These are phyloP conservation scores for Cadophora gregata DNA, from an alignment of 2,329 filamentous ascomycete species.

Conservation along the genomic window DNA sequence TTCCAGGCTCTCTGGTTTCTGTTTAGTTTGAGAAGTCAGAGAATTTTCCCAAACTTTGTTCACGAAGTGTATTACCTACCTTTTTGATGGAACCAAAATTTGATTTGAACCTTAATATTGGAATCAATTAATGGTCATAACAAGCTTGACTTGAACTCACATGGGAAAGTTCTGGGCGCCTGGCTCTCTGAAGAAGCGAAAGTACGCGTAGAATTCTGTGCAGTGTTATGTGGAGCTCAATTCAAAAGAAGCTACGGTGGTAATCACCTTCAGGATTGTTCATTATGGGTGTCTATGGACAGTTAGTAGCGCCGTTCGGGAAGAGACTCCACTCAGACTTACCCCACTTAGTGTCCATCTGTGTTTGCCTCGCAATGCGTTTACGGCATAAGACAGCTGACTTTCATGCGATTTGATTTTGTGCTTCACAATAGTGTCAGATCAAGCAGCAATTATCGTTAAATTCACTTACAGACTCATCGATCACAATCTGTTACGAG, in stretches of 20 bases:
- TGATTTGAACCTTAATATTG: constrained; percentile 3
- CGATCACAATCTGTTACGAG: constrained; percentile 51
- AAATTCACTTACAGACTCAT: constrained; percentile 50
- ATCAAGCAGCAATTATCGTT: neutral
- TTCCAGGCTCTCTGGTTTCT: neutral
- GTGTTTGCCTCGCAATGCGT: constrained; percentile 33
- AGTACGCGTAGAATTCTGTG: constrained; percentile 28
- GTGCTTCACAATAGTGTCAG: constrained; percentile 43
- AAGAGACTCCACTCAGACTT: neutral
- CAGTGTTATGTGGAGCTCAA: neutral
- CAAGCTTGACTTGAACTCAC: neutral
- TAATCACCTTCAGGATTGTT: constrained; percentile 26
- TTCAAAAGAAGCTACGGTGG: neutral
- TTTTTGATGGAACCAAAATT: neutral
- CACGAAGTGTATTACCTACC: neutral
- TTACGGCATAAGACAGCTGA: constrained; percentile 49
- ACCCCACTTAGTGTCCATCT: constrained; percentile 32
- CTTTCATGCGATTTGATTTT: constrained; percentile 54
- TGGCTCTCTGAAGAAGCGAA: constrained; percentile 25
- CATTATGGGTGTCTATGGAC: constrained; percentile 27
- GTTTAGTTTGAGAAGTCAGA: neutral
- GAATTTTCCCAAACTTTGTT: too few relatives aligned
- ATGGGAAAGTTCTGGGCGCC: neutral
- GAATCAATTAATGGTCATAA: neutral
- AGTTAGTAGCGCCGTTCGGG: neutral